Evolutionary conservation across 2,329 filamentous ascomycete genomes (phyloP).

Genomic region (Aspergillus sp.): DNA sequence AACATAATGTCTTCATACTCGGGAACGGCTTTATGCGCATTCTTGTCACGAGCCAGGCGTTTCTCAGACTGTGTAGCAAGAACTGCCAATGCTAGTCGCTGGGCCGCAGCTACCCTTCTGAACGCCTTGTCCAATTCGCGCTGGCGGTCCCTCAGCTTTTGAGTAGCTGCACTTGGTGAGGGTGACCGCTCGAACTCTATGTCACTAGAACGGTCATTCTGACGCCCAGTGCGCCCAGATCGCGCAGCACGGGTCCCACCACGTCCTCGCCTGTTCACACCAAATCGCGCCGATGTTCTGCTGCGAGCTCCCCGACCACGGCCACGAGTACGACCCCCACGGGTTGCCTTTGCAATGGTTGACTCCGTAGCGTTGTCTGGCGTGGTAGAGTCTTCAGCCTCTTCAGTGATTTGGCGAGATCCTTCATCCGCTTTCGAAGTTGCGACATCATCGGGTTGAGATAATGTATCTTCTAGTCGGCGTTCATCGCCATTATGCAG

Average conservation of each 20-base stretch:
- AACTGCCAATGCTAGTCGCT: conserved; percentile 41
- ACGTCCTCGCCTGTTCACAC: conserved; percentile 25
- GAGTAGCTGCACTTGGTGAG: conserved; percentile 36
- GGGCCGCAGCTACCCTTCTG: conserved; percentile 42
- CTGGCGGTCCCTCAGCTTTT: conserved; percentile 42
- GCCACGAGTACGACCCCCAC: conserved; percentile 33
- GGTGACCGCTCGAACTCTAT: conserved; percentile 33
- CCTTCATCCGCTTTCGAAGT: conserved; percentile 16
- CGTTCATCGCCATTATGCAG: conserved; percentile 24
- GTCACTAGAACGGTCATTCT: conserved; percentile 30
- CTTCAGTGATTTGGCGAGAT: conserved; percentile 25
- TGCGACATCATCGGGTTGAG: conserved; percentile 16
- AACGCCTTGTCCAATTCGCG: conserved; percentile 44
- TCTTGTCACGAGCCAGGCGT: conserved; percentile 41
- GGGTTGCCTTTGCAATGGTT: conserved; percentile 22
- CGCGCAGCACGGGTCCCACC: conserved; percentile 29
- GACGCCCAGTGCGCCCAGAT: conserved; percentile 24
- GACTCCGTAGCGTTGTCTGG: conserved; percentile 21
- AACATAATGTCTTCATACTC: conserved; percentile 39
- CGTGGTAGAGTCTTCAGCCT: conserved; percentile 21
- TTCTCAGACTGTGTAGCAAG: conserved; percentile 41
- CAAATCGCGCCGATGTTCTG: conserved; percentile 26
- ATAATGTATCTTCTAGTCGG: conserved; percentile 20
- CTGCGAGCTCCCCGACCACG: conserved; percentile 37
- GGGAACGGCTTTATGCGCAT: conserved; percentile 39